A percentile compares a stretch with the other conserved stretches of the same genome.
phyloP scores from a whole-genome alignment of 257 asterid species.

The Rehmannia glutinosa region DNA sequence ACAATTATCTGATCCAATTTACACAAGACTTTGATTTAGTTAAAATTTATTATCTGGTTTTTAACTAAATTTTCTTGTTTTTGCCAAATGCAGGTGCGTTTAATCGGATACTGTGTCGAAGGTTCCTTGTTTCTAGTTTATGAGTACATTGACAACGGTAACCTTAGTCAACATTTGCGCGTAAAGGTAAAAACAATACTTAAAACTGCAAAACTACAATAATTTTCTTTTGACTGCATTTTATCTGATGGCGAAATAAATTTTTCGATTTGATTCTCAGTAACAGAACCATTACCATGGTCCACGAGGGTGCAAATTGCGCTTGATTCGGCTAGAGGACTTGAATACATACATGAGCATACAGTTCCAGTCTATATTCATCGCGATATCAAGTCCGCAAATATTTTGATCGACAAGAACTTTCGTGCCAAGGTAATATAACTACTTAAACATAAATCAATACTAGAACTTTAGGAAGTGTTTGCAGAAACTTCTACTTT shows the following conservation, averaged over 20 bases:
- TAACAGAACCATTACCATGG: conserved; percentile 58
- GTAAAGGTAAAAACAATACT: conserved; percentile 42
- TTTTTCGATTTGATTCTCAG: conserved; percentile 23
- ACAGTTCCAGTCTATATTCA: conserved; percentile 86
- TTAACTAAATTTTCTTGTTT: background rate
- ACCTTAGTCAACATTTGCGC: conserved; percentile 79
- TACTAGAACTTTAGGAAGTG: background rate
- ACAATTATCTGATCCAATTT: background rate
- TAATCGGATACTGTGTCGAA: conserved; percentile 80
- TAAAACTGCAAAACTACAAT: background rate
- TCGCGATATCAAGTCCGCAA: conserved; percentile 78
- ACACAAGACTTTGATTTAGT: background rate
- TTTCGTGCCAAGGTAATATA: conserved; percentile 68
- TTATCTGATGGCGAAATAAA: background rate
- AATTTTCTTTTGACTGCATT: background rate
- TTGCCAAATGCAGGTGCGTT: conserved; percentile 53
- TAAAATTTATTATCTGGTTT: background rate
- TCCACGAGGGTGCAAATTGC: conserved; percentile 73
- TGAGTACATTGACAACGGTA: conserved; percentile 81
- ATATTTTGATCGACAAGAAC: conserved; percentile 68
- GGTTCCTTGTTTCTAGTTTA: conserved; percentile 80
- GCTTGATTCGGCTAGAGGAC: conserved; percentile 94
- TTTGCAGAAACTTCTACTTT: too few relatives aligned
- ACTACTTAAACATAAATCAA: background rate
- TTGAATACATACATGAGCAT: conserved; percentile 91